Evolutionary conservation across 129 eudicot species (phyloP), one percentile per base, ranked within the genome.

Genomic region (Pittosporum tobira): DNA sequence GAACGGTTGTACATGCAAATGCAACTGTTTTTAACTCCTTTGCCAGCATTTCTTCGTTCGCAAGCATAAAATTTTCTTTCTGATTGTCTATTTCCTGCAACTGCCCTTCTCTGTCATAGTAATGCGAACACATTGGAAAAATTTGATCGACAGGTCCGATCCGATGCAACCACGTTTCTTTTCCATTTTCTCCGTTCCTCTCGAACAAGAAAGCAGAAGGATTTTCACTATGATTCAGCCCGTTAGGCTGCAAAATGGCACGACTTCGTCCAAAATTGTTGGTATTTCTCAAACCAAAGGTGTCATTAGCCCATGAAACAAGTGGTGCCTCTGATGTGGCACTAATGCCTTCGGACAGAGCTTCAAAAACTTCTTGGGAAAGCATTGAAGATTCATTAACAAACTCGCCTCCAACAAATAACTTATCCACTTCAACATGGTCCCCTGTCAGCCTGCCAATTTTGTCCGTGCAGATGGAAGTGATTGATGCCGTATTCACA

Each of bases 301-400:
- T 22, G 18, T 53, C 59, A 13, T 53, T 27, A 44, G 68, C 75
- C 75, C 69, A 70, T 10, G 48, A 55, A 48, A 54, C 30, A 18
- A 62, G 62, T 21, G 69, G n/a, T 22, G 27, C 49, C 36, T 36
- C 31, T 22, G 22, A 26, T 66, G 48, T 65, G 22, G n/a, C n/a
- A n/a, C 74, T 47, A 27, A 73, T 65, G 7, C 77, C 84, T 26
- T 70, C 74, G 46, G 74, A 73, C 48, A 78, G 29, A 15, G 22
- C 66, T 43, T 78, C 59, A 46, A 61, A 62, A 47, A 79, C 75
- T 57, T 49, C 13, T 15, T 71, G 45, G 29, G 57, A 47, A 46
- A 61, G 24, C 2, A n/a, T 24, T 21, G 74, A 48, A 43, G 63
- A 56, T 20, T 61, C 73, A n/a, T 36, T 65, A 22, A 78, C 47